A percentile compares a stretch with the other conserved stretches of the same genome.
These are phyloP conservation scores for Tulasnella sp. DNA, from an alignment of 768 basidiomycete species.

Conservation along the genomic window DNA sequence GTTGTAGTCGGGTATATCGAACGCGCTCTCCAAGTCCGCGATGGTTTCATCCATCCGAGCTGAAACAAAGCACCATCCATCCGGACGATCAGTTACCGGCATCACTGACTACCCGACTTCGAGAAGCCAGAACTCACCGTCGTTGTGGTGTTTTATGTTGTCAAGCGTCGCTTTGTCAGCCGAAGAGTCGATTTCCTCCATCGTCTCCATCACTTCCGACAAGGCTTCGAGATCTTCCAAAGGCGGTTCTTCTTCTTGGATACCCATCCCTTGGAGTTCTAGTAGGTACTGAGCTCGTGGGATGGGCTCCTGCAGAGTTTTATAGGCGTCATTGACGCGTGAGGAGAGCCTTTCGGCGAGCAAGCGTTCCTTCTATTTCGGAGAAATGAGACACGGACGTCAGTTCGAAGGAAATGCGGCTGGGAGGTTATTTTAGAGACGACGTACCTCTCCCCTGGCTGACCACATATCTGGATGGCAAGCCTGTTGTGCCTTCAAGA, in stretches of 20 bases:
- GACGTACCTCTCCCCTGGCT: conserved; percentile 55
- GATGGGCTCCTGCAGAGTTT: conserved; percentile 66
- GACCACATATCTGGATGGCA: conserved; percentile 89
- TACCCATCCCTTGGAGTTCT: conserved; percentile 52
- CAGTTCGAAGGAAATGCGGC: conserved; percentile 28
- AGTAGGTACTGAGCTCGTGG: conserved; percentile 80
- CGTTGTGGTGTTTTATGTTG: conserved; percentile 41
- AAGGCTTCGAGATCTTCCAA: conserved; percentile 69
- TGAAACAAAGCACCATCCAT: conserved; percentile 36
- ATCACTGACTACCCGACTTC: neutral
- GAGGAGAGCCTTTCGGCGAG: conserved; percentile 67
- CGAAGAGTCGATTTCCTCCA: conserved; percentile 46
- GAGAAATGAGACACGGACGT: neutral
- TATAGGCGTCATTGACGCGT: conserved; percentile 78
- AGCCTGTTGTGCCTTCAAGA: conserved; percentile 65
- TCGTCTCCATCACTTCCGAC: conserved; percentile 67
- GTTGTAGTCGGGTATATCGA: conserved; percentile 54
- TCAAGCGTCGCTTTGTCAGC: neutral
- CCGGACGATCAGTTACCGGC: neutral
- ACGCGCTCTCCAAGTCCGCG: conserved; percentile 47
- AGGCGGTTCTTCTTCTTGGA: conserved; percentile 62
- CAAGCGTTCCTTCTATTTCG: conserved; percentile 50
- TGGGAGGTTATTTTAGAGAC: neutral
- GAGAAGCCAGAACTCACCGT: conserved; percentile 55
- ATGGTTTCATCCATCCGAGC: conserved; percentile 53